Evolutionary conservation across 2,329 filamentous ascomycete species (phyloP).

Genomic region (Alternaria sp.): DNA sequence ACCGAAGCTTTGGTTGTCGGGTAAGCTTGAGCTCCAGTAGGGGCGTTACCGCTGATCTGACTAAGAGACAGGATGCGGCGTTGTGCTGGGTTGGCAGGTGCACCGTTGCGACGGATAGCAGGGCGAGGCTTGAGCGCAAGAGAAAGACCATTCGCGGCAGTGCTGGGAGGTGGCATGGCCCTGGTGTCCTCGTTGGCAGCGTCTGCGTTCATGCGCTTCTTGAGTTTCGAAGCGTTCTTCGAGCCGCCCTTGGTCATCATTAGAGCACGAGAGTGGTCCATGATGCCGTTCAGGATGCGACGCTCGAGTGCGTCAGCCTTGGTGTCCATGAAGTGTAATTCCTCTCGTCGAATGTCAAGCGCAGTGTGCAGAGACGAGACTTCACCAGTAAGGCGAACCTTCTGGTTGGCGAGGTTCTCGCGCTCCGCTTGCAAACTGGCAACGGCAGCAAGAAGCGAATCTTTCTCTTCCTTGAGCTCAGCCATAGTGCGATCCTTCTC

Average conservation of each 20-base stretch:
- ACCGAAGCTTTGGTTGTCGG: slow-evolving; percentile 36
- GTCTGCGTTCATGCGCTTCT: slow-evolving; percentile 43
- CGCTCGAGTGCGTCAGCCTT: slow-evolving; percentile 89
- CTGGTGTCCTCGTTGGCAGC: slow-evolving; percentile 46
- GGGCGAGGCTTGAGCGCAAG: slow-evolving; percentile 60
- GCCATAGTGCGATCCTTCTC: slow-evolving; percentile 44
- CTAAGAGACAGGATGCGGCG: slow-evolving; percentile 89
- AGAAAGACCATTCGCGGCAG: slow-evolving; percentile 45
- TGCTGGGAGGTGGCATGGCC: slow-evolving; percentile 41
- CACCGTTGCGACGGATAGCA: slow-evolving; percentile 49
- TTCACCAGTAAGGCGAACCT: slow-evolving; percentile 80
- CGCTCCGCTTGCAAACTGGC: slow-evolving; percentile 69
- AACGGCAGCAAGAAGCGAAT: slow-evolving; percentile 59
- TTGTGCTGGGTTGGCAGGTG: slow-evolving; percentile 48
- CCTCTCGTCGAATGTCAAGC: slow-evolving; percentile 84
- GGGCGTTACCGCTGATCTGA: slow-evolving; percentile 81
- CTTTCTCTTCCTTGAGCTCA: slow-evolving; percentile 52
- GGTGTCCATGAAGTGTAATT: slow-evolving; percentile 87
- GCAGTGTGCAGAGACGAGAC: slow-evolving; percentile 92
- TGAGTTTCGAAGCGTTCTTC: slow-evolving; percentile 45
- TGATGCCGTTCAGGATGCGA: slow-evolving; percentile 91
- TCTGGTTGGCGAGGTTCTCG: slow-evolving; percentile 78
- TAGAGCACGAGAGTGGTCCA: slow-evolving; percentile 93
- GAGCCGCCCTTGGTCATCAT: slow-evolving; percentile 71
- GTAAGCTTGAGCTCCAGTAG: slow-evolving; percentile 54